Conservation (phyloP, 305 asterid species). For the Solanum hybrid region DNA sequence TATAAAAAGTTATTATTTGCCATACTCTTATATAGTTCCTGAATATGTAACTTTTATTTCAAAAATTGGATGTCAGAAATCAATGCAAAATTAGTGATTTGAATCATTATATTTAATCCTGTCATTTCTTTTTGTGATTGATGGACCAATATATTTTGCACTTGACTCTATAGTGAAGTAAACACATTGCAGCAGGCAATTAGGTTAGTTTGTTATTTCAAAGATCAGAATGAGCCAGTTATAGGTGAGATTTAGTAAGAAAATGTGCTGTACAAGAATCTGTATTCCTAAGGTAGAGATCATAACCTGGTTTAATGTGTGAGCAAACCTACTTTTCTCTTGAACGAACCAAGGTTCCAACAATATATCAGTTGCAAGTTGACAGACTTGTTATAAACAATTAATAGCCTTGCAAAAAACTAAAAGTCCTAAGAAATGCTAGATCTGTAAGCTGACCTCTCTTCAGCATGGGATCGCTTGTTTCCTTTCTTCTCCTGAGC, state of each 20-base stretch:
- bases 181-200: background rate
- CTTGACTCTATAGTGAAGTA: background rate
- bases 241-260: background rate
- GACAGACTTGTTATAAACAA: background rate
- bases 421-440: background rate
- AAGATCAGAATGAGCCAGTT: background rate
- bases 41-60: background rate
- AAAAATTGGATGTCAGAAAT: background rate
- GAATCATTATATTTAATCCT: background rate
- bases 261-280: background rate
- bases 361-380: background rate
- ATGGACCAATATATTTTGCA: background rate
- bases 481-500: conserved; percentile 62
- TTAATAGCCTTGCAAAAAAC: background rate
- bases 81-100: background rate
- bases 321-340: background rate
- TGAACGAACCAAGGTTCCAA: background rate
- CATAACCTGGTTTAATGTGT: background rate
- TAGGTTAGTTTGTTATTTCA: background rate
- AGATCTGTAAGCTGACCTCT: conserved; percentile 41
- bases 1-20: background rate
- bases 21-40: background rate
- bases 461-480: conserved; percentile 65
- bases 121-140: background rate
- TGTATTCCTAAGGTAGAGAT: background rate